Evolutionary conservation across 768 basidiomycete species (phyloP).

Genomic region (Crucibulum laeve): DNA sequence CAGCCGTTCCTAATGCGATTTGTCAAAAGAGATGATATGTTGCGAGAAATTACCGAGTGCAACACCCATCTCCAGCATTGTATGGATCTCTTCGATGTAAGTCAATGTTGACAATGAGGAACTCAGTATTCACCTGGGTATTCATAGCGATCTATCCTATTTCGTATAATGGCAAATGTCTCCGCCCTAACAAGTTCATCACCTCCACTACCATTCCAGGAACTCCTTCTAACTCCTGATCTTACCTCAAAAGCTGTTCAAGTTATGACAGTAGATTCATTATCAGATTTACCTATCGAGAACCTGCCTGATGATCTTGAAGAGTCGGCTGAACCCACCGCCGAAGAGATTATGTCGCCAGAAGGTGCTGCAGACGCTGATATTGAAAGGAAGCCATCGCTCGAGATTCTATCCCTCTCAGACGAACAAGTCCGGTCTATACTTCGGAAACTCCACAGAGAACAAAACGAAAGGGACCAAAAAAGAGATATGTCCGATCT

Average conservation of each 20-base stretch:
- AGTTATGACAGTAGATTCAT: no score
- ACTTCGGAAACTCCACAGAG: conserved; percentile 8
- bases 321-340: no score
- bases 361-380: no score
- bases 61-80: conserved; percentile 12
- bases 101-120: not conserved
- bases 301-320: no score
- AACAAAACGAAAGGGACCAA: conserved; percentile 36
- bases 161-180: conserved; percentile 26
- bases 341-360: no score
- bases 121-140: conserved; percentile 27
- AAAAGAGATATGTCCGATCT: conserved; percentile 36
- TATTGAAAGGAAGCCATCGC: no score
- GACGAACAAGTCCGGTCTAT: conserved; percentile 10
- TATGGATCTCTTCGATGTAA: conserved; percentile 2
- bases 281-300: no score
- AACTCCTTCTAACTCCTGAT: not conserved
- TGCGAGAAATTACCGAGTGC: conserved; percentile 24
- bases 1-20: conserved; percentile 64
- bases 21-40: conserved; percentile 56
- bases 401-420: conserved; percentile 4
- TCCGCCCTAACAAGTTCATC: conserved; percentile 35
- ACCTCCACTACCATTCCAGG: not conserved
- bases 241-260: conserved; percentile 1
- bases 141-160: conserved; percentile 22